phyloP scores from a whole-genome alignment of 2,329 filamentous ascomycete species.

The Fusarium sp. region DNA sequence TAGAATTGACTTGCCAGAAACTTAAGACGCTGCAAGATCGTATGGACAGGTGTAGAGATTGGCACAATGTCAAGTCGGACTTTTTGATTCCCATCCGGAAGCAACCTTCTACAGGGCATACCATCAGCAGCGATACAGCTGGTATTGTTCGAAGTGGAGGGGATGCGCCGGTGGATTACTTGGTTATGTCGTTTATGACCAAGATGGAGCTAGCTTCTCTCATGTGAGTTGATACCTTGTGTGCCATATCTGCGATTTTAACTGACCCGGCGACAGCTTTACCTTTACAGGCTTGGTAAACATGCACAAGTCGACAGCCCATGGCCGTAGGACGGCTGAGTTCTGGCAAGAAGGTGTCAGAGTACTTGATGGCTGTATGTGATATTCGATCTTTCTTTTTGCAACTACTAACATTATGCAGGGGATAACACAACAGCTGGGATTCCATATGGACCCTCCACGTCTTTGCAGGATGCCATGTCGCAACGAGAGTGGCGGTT shows the following conservation, averaged over 20 bases:
- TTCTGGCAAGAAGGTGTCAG: slow-evolving; percentile 59
- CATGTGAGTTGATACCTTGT: slow-evolving; percentile 58
- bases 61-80: slow-evolving; percentile 61
- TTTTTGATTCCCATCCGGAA: slow-evolving; percentile 68
- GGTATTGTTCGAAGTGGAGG: slow-evolving; percentile 64
- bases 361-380: slow-evolving; percentile 61
- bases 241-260: background rate
- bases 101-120: slow-evolving; percentile 59
- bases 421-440: slow-evolving; percentile 53
- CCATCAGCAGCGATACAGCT: slow-evolving; percentile 68
- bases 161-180: slow-evolving; percentile 62
- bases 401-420: slow-evolving; percentile 33
- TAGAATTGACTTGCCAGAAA: slow-evolving; percentile 69
- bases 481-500: slow-evolving; percentile 72
- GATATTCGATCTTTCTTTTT: background rate
- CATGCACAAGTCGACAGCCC: slow-evolving; percentile 53
- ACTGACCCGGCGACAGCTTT: slow-evolving; percentile 57
- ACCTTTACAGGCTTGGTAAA: slow-evolving; percentile 66
- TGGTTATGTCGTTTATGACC: slow-evolving; percentile 71
- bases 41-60: slow-evolving; percentile 68
- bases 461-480: slow-evolving; percentile 69
- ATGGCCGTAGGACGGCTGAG: slow-evolving; percentile 52
- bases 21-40: slow-evolving; percentile 70
- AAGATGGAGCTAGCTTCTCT: slow-evolving; percentile 69
- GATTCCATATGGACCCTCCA: slow-evolving; percentile 55